A percentile compares a stretch with the other conserved stretches of the same genome.
phyloP scores from a whole-genome alignment of 2,329 filamentous ascomycete species.

The Pseudocercospora ulei region DNA sequence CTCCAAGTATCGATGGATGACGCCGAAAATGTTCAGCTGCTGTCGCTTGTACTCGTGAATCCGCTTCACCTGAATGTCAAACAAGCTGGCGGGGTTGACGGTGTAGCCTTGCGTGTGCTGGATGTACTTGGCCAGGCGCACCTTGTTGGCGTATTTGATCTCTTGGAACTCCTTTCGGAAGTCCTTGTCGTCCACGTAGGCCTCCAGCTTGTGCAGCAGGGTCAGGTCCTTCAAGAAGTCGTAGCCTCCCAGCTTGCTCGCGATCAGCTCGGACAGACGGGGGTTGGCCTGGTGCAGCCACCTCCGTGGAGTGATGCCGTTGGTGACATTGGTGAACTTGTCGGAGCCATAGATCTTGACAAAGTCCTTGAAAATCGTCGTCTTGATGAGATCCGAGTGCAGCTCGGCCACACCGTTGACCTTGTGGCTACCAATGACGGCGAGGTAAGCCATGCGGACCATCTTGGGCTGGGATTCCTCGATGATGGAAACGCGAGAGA shows the following conservation, averaged over 20 bases:
- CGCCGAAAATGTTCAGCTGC: conserved; percentile 97
- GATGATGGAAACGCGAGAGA: conserved; percentile 85
- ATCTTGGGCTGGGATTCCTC: conserved; percentile 96
- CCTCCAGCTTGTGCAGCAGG: conserved; percentile 72
- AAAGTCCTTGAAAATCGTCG: conserved; percentile 99
- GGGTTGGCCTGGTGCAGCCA: conserved; percentile 98
- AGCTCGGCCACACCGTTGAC: conserved; percentile 97
- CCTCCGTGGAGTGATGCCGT: conserved; percentile 88
- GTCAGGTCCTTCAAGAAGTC: conserved; percentile 87
- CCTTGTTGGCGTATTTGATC: conserved; percentile 95
- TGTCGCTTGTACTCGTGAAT: conserved; percentile 97
- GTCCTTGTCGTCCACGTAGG: conserved; percentile 69
- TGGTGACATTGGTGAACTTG: conserved; percentile 98
- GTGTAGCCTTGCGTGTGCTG: conserved; percentile 66
- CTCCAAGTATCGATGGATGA: conserved; percentile 84
- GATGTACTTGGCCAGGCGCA: conserved; percentile 83
- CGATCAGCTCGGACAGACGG: conserved; percentile 79
- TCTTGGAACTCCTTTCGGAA: conserved; percentile 94
- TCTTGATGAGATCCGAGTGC: conserved; percentile 95
- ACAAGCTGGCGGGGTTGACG: conserved; percentile 79
- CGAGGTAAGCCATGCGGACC: conserved; percentile 92
- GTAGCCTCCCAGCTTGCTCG: conserved; percentile 72
- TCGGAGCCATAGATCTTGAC: conserved; percentile 88
- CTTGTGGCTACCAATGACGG: conserved; percentile 95
- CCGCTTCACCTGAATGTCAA: conserved; percentile 96